Base-by-base conservation (phyloP, 1,139 yeast species). In the Pichia sp. region DNA sequence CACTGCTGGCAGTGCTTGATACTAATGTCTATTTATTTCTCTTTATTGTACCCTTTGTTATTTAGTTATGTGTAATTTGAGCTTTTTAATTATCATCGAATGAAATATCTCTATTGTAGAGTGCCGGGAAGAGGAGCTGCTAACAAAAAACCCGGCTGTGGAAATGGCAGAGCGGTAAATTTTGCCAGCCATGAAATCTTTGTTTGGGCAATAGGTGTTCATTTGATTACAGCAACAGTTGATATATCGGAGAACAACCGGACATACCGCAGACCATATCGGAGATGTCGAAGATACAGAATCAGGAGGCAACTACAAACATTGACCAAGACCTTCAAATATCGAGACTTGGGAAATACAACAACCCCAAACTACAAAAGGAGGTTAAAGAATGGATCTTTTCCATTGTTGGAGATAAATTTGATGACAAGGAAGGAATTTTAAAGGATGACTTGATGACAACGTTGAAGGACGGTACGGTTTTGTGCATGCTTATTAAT, bases 381-480 rank as follows among this genome's bases (percentile, higher is more conserved):
- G 66, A 63, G 19, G 58, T 81, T 19, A 75, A 73, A 54, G 55
- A 60, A 15, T 84, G 87, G 84, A 64, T 81, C 5, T 70, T 56
- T 44, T 52, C 54, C 3, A 60, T 66, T 3, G 60, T 79, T 5
- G 57, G 62, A 11, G 48, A 54, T n/a, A 36, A 48, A 27, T 39
- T 48, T 11, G 48, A 55, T 28, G 57, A 60, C 51, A 27, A 53
- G 43, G 53, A 43, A 11, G 35, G 53, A 14, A 17, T 50, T 4
- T 24, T 24, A 24, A 51, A 55, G 1, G 58, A 61, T 6, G 73
- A 72, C 35, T 58, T 85, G 30, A 63, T 85, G 33, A 81, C 76
- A 2, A 64, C 71, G 3, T 69, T 89, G 19, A 81, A 79, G 56
- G 85, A 80, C 56, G 96, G 96, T 3, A 77, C 76, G 3, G 65